Conservation (phyloP, 2,329 filamentous ascomycete genomes). For the Grosmannia serpens region DNA sequence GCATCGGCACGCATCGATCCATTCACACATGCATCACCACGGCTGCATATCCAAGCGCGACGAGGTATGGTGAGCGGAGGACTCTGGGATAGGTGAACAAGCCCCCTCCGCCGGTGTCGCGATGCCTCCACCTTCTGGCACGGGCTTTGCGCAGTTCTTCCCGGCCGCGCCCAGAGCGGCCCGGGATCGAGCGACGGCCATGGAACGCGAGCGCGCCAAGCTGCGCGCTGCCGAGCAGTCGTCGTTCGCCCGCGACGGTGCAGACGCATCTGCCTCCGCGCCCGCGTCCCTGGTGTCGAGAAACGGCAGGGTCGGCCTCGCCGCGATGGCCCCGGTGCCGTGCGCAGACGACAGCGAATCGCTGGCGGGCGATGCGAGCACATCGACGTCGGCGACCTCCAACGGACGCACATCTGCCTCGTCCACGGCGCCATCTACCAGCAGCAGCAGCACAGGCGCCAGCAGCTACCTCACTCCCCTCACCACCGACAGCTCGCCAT, state of each 20-base stretch:
- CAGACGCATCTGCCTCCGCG: neutral
- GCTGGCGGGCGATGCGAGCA: slow-evolving; percentile 40
- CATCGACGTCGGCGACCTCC: neutral
- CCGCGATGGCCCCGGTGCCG: slow-evolving; percentile 5
- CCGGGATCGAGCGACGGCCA: slow-evolving; percentile 36
- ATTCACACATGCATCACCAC: slow-evolving; percentile 25
- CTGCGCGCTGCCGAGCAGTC: slow-evolving; percentile 28
- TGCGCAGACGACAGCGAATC: slow-evolving; percentile 46
- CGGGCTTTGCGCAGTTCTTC: slow-evolving; percentile 80
- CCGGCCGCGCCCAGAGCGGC: slow-evolving; percentile 61
- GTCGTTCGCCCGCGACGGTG: slow-evolving; percentile 20
- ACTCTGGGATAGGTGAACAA: slow-evolving; percentile 36
- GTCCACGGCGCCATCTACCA: slow-evolving; percentile 15
- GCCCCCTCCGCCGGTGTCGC: slow-evolving; percentile 25
- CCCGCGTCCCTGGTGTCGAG: neutral
- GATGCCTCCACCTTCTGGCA: slow-evolving; percentile 68
- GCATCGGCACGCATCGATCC: slow-evolving; percentile 1
- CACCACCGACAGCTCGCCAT: slow-evolving; percentile 40
- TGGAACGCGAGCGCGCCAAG: slow-evolving; percentile 51
- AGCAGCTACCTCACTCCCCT: slow-evolving; percentile 38
- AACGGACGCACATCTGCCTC: neutral
- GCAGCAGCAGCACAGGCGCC: slow-evolving; percentile 22
- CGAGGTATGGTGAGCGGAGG: slow-evolving; percentile 46
- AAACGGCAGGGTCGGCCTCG: neutral
- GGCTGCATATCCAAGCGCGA: slow-evolving; percentile 14